These are phyloP conservation scores for Pestalotiopsis sp. DNA, from an alignment of 2,329 filamentous ascomycete species.

Conservation along the genomic window DNA sequence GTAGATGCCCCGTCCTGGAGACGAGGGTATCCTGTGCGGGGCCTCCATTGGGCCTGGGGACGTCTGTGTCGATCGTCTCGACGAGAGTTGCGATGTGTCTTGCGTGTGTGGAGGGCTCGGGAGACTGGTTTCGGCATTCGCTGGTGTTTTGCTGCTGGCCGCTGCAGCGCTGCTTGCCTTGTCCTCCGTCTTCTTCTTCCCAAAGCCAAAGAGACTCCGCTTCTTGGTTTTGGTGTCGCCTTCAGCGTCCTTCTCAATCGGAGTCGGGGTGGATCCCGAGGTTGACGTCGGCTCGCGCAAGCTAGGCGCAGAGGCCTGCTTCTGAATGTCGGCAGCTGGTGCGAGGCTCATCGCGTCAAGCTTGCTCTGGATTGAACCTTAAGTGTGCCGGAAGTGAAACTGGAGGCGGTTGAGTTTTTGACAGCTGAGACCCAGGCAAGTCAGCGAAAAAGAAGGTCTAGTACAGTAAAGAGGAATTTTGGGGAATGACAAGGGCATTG, in stretches of 20 bases:
- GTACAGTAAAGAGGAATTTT: not conserved
- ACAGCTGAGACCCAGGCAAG: not conserved
- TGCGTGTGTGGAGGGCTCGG: constrained; percentile 31
- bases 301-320: constrained; percentile 23
- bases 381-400: not conserved
- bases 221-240: constrained; percentile 46
- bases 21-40: constrained; percentile 54
- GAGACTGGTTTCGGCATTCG: constrained; percentile 29
- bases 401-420: constrained; percentile 1
- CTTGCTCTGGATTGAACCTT: constrained; percentile 5
- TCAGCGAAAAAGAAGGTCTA: not conserved
- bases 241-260: constrained; percentile 25
- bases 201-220: constrained; percentile 60
- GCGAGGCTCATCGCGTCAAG: constrained; percentile 28
- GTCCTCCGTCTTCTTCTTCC: constrained; percentile 59
- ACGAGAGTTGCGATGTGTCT: constrained; percentile 36
- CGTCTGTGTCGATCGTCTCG: constrained; percentile 36
- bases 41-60: constrained; percentile 45
- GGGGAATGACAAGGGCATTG: not conserved
- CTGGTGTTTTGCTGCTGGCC: constrained; percentile 29
- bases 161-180: constrained; percentile 26
- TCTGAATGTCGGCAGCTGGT: constrained; percentile 30
- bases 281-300: constrained; percentile 20
- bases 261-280: constrained; percentile 34
- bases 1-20: constrained; percentile 63